Evolutionary conservation across 805 yeast genomes (phyloP), one percentile per base, ranked within the genome.

Genomic region (Blastobotrys attinorum): DNA sequence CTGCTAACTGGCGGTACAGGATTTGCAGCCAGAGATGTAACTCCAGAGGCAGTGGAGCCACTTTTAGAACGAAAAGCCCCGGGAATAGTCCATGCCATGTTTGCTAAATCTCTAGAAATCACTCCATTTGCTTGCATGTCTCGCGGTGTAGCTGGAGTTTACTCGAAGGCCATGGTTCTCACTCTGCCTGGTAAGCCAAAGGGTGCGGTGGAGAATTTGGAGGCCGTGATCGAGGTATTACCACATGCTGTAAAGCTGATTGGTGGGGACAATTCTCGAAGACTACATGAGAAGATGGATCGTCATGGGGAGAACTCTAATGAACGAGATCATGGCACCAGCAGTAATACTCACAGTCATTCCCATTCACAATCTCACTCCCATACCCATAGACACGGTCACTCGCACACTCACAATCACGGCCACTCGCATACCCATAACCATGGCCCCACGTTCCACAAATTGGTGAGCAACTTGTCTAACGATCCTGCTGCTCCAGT

Each of bases 1-100:
- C 34, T 75, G n/a, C 70, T 77, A 0, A 58, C 71, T 22, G 80
- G 80, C 3, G 79, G 80, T 0, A 75, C 80, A 0, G 79, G 80
- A 4, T 72, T 75, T 53, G 56, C 71, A 2, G 51, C 49, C 3
- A 52, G 61, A 4, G 80, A 75, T 54, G 53, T 61, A 5, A 73
- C 80, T 2, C 79, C 79, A 0, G 80, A 75, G 40, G 76, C 77
- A 1, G 58, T 75, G 4, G 56, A 48, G 41, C 67, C 71, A 3
- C 38, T 75, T 29, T 34, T 75, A 1, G 66, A 69, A 13, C 64
- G 58, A 42, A 64, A 66, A 34, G 76, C 79, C 0, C 72, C 75
- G 1, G 79, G 79, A 1, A 52, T 75, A 7, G 72, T 69, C 4
- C 73, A 70, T 36, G 67, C 66, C 2, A 72, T 75, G 77, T 54